Conservation (phyloP, 169 alveolate species). For the Cryptosporidium tyzzeri region DNA sequence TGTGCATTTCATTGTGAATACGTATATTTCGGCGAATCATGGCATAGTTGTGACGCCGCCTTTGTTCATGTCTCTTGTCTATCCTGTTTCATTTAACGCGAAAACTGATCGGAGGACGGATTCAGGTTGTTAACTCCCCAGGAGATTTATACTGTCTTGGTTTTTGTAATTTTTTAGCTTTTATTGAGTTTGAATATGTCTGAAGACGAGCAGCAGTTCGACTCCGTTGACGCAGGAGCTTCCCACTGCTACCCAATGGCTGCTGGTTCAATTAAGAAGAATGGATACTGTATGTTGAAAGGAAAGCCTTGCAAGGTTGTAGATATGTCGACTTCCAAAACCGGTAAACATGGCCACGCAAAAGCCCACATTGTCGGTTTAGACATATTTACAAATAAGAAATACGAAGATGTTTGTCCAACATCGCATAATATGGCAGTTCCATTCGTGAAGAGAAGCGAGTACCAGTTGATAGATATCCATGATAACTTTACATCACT, state of each 20-base stretch:
- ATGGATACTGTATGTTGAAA: slow-evolving; percentile 96
- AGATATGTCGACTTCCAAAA: slow-evolving; percentile 95
- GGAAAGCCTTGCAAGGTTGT: slow-evolving; percentile 98
- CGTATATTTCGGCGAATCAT: slow-evolving; percentile 34
- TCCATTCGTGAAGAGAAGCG: slow-evolving; percentile 94
- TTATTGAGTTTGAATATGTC: slow-evolving; percentile 37
- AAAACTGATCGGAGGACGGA: not conserved
- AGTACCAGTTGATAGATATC: slow-evolving; percentile 91
- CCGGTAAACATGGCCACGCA: slow-evolving; percentile 99
- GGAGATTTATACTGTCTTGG: not conserved
- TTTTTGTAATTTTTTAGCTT: not conserved
- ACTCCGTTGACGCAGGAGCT: slow-evolving; percentile 93
- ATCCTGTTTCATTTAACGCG: not conserved
- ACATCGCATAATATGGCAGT: slow-evolving; percentile 98
- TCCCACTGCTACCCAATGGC: slow-evolving; percentile 95
- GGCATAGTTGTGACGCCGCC: slow-evolving; percentile 9
- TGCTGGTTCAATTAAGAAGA: slow-evolving; percentile 97
- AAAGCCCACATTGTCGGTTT: slow-evolving; percentile 98
- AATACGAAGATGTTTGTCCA: slow-evolving; percentile 97
- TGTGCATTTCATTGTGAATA: not conserved
- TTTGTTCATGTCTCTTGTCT: slow-evolving; percentile 24
- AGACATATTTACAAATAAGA: slow-evolving; percentile 97
- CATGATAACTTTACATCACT: slow-evolving; percentile 93
- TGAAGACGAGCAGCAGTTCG: slow-evolving; percentile 84
- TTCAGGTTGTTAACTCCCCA: not conserved